Evolutionary conservation across 306 rosid species (phyloP).

Genomic region (Ammopiptanthus mongolicus): DNA sequence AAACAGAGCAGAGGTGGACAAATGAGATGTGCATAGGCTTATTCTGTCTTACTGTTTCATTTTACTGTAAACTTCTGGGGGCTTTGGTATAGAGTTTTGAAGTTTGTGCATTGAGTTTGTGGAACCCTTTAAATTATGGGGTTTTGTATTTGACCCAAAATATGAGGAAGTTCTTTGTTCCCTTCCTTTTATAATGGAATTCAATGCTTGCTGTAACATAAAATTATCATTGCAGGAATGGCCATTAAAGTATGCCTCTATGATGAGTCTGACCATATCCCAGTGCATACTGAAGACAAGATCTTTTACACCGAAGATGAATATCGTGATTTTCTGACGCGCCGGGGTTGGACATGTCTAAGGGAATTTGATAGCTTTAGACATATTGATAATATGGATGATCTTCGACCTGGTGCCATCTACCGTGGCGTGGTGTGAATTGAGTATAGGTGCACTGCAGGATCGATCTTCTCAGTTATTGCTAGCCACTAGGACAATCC

Average conservation of each 20-base stretch:
- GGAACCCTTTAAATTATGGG: neutral
- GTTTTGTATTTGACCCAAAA: neutral
- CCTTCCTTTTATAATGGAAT: neutral
- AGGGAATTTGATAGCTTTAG: conserved; percentile 79
- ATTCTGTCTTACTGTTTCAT: neutral
- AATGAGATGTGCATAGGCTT: neutral
- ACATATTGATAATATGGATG: conserved; percentile 81
- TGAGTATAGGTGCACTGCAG: conserved; percentile 34
- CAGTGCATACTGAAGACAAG: conserved; percentile 84
- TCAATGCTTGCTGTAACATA: neutral
- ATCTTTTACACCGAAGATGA: conserved; percentile 80
- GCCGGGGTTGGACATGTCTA: conserved; percentile 72
- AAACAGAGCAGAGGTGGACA: neutral
- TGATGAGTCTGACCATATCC: conserved; percentile 73
- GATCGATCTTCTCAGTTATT: conserved; percentile 15
- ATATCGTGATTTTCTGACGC: conserved; percentile 71
- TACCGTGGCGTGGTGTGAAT: conserved; percentile 88
- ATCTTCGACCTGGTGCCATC: conserved; percentile 83
- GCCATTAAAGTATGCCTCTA: conserved; percentile 78
- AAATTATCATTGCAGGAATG: conserved; percentile 62
- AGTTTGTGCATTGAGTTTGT: neutral
- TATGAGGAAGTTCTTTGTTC: neutral
- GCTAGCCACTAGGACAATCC: neutral
- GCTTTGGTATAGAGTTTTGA: neutral
- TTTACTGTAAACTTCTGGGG: neutral